These are phyloP conservation scores for Guadua angustifolia DNA, from an alignment of 176 grass and related monocot species.

Conservation along the genomic window DNA sequence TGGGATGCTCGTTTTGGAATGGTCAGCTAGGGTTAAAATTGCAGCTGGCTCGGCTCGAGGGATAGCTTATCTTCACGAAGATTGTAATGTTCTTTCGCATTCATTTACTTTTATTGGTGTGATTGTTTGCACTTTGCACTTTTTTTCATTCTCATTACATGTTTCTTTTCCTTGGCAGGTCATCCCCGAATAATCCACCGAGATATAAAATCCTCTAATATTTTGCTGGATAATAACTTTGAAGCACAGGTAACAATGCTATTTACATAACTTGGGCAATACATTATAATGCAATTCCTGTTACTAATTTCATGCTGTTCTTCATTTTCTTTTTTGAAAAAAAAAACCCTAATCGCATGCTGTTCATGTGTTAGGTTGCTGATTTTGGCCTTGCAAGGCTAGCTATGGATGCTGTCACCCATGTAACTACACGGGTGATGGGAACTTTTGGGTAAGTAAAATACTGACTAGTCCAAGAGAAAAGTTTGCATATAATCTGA, in stretches of 20 bases:
- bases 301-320: constrained; percentile 10
- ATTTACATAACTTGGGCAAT: constrained; percentile 8
- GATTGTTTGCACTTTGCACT: constrained; percentile 12
- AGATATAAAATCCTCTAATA: constrained; percentile 99
- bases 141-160: background rate
- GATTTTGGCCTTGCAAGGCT: constrained; percentile 97
- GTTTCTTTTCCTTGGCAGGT: constrained; percentile 53
- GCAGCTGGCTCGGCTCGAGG: constrained; percentile 82
- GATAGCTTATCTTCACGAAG: constrained; percentile 97
- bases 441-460: constrained; percentile 92
- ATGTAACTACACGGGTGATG: constrained; percentile 98
- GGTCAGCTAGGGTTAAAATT: constrained; percentile 89
- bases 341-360: background rate
- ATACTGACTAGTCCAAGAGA: background rate
- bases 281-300: background rate
- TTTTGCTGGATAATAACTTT: constrained; percentile 88
- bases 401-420: constrained; percentile 79
- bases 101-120: background rate
- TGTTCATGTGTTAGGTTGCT: constrained; percentile 62
- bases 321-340: background rate
- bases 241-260: constrained; percentile 72
- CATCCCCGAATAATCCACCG: constrained; percentile 94
- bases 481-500: constrained; percentile 24
- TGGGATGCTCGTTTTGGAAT: constrained; percentile 69
- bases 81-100: constrained; percentile 68